Conservation (phyloP, 495 filamentous ascomycete species). For the Penicillium ochrochloron region DNA sequence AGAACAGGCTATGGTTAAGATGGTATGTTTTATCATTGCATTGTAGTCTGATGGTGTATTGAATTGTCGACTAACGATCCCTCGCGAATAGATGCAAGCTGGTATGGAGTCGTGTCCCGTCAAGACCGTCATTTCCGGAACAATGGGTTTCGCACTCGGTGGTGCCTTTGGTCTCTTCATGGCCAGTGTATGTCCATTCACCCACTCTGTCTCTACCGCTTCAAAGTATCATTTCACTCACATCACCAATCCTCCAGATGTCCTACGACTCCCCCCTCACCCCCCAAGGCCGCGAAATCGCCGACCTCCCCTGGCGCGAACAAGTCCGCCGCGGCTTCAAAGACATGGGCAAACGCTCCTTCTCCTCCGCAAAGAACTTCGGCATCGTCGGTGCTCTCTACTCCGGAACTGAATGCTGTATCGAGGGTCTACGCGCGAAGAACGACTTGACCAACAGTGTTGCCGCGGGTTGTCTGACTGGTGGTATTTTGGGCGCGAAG, state of each 20-base stretch:
- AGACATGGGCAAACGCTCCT: slow-evolving; percentile 88
- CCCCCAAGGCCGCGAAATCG: slow-evolving; percentile 63
- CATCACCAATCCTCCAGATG: slow-evolving; percentile 61
- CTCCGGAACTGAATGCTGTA: slow-evolving; percentile 90
- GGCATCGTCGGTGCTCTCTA: slow-evolving; percentile 89
- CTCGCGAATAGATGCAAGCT: slow-evolving; percentile 64
- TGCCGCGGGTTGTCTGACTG: slow-evolving; percentile 87
- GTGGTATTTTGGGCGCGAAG: slow-evolving; percentile 79
- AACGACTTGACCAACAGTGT: slow-evolving; percentile 92
- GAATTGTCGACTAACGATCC: neutral
- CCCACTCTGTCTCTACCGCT: neutral
- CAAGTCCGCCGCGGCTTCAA: slow-evolving; percentile 85
- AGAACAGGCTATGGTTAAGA: slow-evolving; percentile 58
- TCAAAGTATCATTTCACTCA: slow-evolving; percentile 5
- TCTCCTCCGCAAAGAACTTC: slow-evolving; percentile 91
- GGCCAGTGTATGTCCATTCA: slow-evolving; percentile 69
- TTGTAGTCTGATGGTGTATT: slow-evolving; percentile 26
- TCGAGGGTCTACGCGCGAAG: slow-evolving; percentile 88
- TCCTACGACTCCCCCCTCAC: slow-evolving; percentile 84
- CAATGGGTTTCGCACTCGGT: slow-evolving; percentile 87
- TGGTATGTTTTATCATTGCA: slow-evolving; percentile 40
- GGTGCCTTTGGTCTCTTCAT: slow-evolving; percentile 95
- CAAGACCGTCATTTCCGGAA: slow-evolving; percentile 82
- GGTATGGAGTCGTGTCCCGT: slow-evolving; percentile 88
- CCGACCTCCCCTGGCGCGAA: slow-evolving; percentile 75